Evolutionary conservation across 495 filamentous ascomycete genomes (phyloP).

Genomic region (Aspergillus conjunctus): DNA sequence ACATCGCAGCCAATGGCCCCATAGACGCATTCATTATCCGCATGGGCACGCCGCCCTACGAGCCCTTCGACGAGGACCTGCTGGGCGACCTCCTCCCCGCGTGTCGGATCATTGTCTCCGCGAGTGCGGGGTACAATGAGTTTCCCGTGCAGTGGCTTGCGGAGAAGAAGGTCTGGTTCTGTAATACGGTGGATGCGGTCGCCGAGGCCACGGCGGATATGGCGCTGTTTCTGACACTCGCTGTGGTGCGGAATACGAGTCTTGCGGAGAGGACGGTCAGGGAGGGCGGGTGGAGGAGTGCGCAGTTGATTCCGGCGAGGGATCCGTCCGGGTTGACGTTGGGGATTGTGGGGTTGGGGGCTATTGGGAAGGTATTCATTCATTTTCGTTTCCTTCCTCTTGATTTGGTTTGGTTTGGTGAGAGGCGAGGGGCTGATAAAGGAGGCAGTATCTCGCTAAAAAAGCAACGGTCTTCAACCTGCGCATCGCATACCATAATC

Average conservation of each 20-base stretch:
- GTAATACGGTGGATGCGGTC: constrained; percentile 68
- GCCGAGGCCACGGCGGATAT: constrained; percentile 73
- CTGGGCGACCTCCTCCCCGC: constrained; percentile 27
- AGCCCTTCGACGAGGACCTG: constrained; percentile 43
- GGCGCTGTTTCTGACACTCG: constrained; percentile 66
- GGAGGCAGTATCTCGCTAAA: constrained; percentile 36
- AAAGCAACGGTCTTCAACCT: constrained; percentile 53
- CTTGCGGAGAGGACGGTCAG: constrained; percentile 53
- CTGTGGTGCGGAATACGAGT: constrained; percentile 63
- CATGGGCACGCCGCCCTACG: constrained; percentile 43
- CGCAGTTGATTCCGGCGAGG: constrained; percentile 37
- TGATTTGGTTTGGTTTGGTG: too few relatives aligned
- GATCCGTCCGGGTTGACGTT: constrained; percentile 58
- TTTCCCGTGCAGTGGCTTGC: constrained; percentile 42
- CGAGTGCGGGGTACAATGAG: constrained; percentile 43
- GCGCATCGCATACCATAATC: constrained; percentile 63
- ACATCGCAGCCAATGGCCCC: constrained; percentile 29
- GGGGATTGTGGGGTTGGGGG: constrained; percentile 76
- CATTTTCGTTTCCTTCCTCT: too few relatives aligned
- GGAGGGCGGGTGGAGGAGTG: constrained; percentile 48
- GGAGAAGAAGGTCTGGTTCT: constrained; percentile 44
- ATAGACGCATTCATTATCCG: constrained; percentile 41
- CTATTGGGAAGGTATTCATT: constrained; percentile 56
- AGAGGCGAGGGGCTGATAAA: too few relatives aligned
- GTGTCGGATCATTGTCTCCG: constrained; percentile 39